Evolutionary conservation across 768 basidiomycete genomes (phyloP).

Genomic region (Podaxis rugospora): DNA sequence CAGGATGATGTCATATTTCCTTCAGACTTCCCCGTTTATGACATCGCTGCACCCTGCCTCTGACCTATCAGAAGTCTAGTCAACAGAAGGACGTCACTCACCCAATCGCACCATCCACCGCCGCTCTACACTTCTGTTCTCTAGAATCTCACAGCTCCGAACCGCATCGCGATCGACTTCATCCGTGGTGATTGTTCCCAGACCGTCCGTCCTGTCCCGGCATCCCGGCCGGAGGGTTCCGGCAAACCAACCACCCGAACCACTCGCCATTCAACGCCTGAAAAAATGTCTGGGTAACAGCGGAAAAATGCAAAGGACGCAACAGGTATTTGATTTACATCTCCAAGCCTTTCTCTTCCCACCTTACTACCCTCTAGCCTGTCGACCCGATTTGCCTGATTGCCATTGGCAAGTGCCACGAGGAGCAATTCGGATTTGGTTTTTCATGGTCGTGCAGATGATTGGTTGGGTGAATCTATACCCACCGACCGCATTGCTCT

Average conservation of each 20-base stretch:
- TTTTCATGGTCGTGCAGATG: not conserved
- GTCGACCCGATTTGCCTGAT: not conserved
- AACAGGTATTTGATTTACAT: not conserved
- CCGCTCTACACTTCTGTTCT: not conserved
- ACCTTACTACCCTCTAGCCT: not conserved
- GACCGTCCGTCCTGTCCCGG: not conserved
- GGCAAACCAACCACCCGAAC: not conserved
- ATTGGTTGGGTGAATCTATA: not conserved
- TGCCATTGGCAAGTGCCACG: not conserved
- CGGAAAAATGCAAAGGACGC: not conserved
- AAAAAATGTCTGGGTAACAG: not conserved
- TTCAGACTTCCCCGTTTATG: not conserved
- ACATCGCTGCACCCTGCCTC: not conserved
- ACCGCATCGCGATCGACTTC: not conserved
- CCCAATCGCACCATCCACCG: not conserved
- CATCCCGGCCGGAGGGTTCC: not conserved
- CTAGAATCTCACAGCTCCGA: not conserved
- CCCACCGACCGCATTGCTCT: not conserved
- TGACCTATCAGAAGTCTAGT: not conserved
- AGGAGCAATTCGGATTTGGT: not conserved
- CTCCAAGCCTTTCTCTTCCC: not conserved
- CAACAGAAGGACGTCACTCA: not conserved
- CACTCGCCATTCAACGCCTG: not conserved
- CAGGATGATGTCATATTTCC: constrained; percentile 2
- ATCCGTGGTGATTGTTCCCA: not conserved